These are phyloP conservation scores for Podospora comata DNA, from an alignment of 495 filamentous ascomycete genomes.

Conservation along the genomic window DNA sequence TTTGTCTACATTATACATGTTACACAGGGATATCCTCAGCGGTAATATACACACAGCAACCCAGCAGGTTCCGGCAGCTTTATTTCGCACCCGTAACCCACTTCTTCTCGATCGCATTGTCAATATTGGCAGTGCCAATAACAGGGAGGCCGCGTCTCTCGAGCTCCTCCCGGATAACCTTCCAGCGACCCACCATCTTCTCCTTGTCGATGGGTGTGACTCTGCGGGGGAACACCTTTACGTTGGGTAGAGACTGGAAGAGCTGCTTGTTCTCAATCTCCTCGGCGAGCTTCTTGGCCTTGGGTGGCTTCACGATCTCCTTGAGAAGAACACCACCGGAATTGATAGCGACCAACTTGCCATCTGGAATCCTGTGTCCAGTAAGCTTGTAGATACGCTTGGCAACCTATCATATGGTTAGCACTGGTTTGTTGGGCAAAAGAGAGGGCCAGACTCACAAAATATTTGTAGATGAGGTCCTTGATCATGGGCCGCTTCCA, in stretches of 20 bases:
- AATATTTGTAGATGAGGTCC: conserved; percentile 67
- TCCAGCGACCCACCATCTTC: conserved; percentile 74
- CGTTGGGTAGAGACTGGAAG: conserved; percentile 61
- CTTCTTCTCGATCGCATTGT: conserved; percentile 30
- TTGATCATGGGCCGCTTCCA: conserved; percentile 57
- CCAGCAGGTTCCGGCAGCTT: not conserved
- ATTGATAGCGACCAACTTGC: conserved; percentile 50
- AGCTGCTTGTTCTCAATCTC: conserved; percentile 40
- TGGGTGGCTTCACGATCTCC: conserved; percentile 53
- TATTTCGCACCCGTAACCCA: conserved; percentile 28
- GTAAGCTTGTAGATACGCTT: conserved; percentile 78
- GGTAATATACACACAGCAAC: conserved; percentile 10
- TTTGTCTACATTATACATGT: conserved; percentile 27
- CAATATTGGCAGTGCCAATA: conserved; percentile 33
- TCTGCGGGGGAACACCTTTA: conserved; percentile 58
- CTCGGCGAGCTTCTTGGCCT: conserved; percentile 53
- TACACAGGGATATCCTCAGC: conserved; percentile 14
- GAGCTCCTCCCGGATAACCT: conserved; percentile 74
- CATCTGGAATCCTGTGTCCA: conserved; percentile 69
- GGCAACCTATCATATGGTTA: conserved; percentile 51
- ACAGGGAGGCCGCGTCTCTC: conserved; percentile 57
- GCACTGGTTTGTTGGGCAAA: not conserved
- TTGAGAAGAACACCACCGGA: conserved; percentile 57
- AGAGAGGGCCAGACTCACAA: conserved; percentile 36
- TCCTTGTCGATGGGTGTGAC: conserved; percentile 68